Base-by-base conservation (phyloP, 164 flowering plant species). In the Magnolia kwangsiensis region DNA sequence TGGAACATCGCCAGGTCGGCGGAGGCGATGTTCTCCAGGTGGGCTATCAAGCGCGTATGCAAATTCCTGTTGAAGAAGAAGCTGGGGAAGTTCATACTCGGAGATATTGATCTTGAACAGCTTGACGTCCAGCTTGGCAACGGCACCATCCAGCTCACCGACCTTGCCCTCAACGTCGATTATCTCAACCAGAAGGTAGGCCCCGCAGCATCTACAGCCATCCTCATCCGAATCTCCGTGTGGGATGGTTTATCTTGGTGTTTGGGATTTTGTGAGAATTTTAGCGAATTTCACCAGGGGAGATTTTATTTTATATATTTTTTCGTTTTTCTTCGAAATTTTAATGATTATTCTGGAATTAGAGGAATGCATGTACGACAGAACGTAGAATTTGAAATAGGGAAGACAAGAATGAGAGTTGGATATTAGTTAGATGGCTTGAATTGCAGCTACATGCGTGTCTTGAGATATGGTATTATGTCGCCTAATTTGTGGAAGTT, bases 41-140 rank as follows among this genome's bases (percentile, higher is more conserved):
- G 90, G 94, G 95, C 93, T 21, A 69, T 90, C 51, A 92, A 88
- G 83, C 86, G 90, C 73, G 71, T 88, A 8, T 90, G 85, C 80
- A 91, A 94, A 79, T 92, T 94, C 76, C 45, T 91, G 58, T 76
- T 94, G 86, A 96, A 94, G 98, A 93, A 94, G 90, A 91, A 90
- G 77, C 77, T 93, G 55, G 98, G 98, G 61, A 78, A 91, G 69
- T 88, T 92, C 74, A 89, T 96, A 1, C 76, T 88, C 11, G 98
- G 99, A 0, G 99, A 96, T 51, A 80, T 96, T 71, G 98, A 96
- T 80, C 81, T 91, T 72, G 88, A 90, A 50, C 97, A 96, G 84
- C 97, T 96, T 61, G 96, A 96, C 63, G 96, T 94, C 1, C 98
- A 96, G 87, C 89, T 92, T 11, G 58, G 83, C 2, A 82, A 87